These are phyloP conservation scores for Talaromyces nanjingensis DNA, from an alignment of 495 filamentous ascomycete species.

Conservation along the genomic window DNA sequence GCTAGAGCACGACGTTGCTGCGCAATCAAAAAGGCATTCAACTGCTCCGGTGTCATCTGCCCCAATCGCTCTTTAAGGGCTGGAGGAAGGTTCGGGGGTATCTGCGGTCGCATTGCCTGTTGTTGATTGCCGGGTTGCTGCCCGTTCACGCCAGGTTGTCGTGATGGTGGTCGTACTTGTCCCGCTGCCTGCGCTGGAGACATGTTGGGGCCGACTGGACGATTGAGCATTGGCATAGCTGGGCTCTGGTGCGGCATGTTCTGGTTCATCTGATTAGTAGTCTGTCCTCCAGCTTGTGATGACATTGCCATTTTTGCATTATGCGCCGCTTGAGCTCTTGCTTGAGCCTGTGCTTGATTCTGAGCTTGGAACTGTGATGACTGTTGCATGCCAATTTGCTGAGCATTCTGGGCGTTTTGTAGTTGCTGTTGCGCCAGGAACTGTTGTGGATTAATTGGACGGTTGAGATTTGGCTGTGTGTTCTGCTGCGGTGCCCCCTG, in stretches of 20 bases:
- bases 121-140: conserved; percentile 26
- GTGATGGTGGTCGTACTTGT: conserved; percentile 33
- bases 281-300: conserved; percentile 27
- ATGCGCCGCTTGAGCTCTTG: conserved; percentile 36
- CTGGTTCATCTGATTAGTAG: conserved; percentile 25
- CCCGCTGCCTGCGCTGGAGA: conserved; percentile 33
- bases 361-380: conserved; percentile 28
- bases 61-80: conserved; percentile 28
- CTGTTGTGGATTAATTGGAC: conserved; percentile 30
- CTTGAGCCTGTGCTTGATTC: conserved; percentile 28
- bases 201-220: conserved; percentile 46
- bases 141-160: conserved; percentile 27
- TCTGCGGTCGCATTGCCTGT: conserved; percentile 27
- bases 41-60: conserved; percentile 29
- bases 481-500: conserved; percentile 21
- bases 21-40: conserved; percentile 28
- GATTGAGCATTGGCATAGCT: conserved; percentile 54
- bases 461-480: conserved; percentile 32
- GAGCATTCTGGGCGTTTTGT: conserved; percentile 27
- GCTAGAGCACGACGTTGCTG: conserved; percentile 25
- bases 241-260: conserved; percentile 44
- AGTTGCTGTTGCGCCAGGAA: conserved; percentile 36
- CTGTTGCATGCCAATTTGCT: conserved; percentile 30
- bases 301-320: conserved; percentile 44
- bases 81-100: conserved; percentile 29